Base-by-base conservation (phyloP, 1,139 yeast species). In the Lodderomyces jiufengensis region DNA sequence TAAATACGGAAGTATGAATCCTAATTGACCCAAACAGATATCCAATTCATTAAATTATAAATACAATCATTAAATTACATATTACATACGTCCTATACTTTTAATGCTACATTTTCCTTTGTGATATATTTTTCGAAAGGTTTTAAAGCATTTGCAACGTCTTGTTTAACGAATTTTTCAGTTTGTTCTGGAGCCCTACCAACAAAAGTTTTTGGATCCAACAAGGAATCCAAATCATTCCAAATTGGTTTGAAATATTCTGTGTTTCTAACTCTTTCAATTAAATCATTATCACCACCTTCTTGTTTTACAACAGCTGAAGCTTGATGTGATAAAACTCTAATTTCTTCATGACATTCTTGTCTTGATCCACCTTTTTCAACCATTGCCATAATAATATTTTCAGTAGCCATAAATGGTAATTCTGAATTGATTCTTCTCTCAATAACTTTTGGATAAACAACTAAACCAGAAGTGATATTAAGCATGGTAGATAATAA, bases 371-470 rank as follows among this genome's bases (percentile, higher is more conserved):
- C 97, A 52, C 97, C 97, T 63, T 84, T 83, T 66, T 88, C 95
- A 42, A 92, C 98, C 97, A 92, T 92, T 39, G 98, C 98, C 99
- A 92, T 92, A 62, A 92, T 92, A 60, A 92, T 80, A 67, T 92
- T 92, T 69, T 92, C 99, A 38, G 99, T 92, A 48, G 99, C 99
- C 99, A 92, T 92, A 73, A 94, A 92, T 50, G 99, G 99, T 56
- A 92, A 76, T 66, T 94, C 98, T 36, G 96, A 76, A 60, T 63
- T 80, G 63, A 92, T 92, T 69, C 97, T 84, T 73, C 97, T 84
- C 70, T 84, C 96, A 57, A 92, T 92, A 51, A 92, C 98, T 76
- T 92, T 90, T 51, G 98, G 98, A 69, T 94, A 92, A 32, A 92
- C 98, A 38, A 94, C 98, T 47, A 92, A 73, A 11, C 98, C 99